Evolutionary conservation across 1,284 basidiomycete genomes (phyloP).

Genomic region (Coniferiporia sulphurascens): DNA sequence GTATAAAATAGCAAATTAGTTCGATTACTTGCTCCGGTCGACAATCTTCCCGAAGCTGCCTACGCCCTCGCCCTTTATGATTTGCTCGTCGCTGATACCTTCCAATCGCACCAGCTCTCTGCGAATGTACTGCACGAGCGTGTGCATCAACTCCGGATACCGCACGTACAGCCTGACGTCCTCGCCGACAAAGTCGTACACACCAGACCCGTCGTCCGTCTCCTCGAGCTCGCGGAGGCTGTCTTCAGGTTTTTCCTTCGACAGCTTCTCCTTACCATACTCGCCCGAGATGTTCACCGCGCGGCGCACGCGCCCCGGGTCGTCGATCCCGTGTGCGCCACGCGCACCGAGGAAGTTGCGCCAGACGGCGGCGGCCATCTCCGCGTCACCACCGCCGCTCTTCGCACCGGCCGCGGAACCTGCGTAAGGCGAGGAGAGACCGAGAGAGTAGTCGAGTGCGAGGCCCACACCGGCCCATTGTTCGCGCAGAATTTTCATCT

Average conservation of each 20-base stretch:
- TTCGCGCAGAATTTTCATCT: slow-evolving; percentile 90
- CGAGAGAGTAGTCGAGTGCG: slow-evolving; percentile 78
- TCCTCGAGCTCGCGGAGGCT: slow-evolving; percentile 38
- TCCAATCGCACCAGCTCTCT: slow-evolving; percentile 76
- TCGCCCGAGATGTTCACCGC: slow-evolving; percentile 66
- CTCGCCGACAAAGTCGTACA: slow-evolving; percentile 60
- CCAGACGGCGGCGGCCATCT: slow-evolving; percentile 88
- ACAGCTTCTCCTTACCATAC: slow-evolving; percentile 50
- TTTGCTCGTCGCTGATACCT: slow-evolving; percentile 60
- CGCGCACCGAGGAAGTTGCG: slow-evolving; percentile 83
- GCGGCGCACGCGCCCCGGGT: slow-evolving; percentile 28
- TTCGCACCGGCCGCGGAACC: background rate
- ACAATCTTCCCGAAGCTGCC: slow-evolving; percentile 18
- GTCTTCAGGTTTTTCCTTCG: slow-evolving; percentile 39
- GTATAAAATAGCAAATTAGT: background rate
- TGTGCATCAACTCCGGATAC: slow-evolving; percentile 75
- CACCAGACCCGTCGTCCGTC: slow-evolving; percentile 64
- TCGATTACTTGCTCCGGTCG: background rate
- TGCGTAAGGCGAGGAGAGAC: slow-evolving; percentile 26
- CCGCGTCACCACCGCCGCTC: slow-evolving; percentile 54
- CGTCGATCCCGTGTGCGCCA: slow-evolving; percentile 62
- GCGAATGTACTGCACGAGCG: slow-evolving; percentile 73
- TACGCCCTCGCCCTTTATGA: slow-evolving; percentile 42
- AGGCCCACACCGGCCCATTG: slow-evolving; percentile 88
- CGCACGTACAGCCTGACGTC: slow-evolving; percentile 63